These are phyloP conservation scores for Camellia sinensis DNA, from an alignment of 148 eudicot species.

Conservation along the genomic window DNA sequence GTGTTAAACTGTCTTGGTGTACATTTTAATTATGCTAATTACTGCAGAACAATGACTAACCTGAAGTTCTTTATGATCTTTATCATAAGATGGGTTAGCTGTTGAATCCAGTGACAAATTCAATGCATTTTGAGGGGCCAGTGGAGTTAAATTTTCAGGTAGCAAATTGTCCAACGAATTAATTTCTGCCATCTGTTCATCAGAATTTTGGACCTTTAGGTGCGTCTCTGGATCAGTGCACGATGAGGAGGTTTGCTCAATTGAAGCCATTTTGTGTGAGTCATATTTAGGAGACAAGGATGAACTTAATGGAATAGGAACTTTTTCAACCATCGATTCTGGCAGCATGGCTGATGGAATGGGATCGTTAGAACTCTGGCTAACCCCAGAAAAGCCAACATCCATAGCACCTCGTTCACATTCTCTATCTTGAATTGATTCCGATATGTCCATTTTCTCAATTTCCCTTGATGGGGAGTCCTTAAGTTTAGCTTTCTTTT, in stretches of 20 bases:
- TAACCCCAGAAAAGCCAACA: not conserved
- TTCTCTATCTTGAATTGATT: slow-evolving; percentile 14
- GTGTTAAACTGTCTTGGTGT: not conserved
- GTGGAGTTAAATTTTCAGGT: not conserved
- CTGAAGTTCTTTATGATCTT: not conserved
- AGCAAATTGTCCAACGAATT: not conserved
- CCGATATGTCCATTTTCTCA: slow-evolving; percentile 3
- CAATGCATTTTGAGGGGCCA: not conserved
- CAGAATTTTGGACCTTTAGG: not conserved
- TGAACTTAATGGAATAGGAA: slow-evolving; percentile 19
- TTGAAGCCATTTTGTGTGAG: slow-evolving; percentile 13
- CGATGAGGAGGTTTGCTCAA: slow-evolving; percentile 9
- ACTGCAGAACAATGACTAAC: not conserved
- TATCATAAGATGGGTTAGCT: not conserved
- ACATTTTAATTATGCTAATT: not conserved
- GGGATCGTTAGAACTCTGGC: slow-evolving; percentile 6
- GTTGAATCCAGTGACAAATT: not conserved
- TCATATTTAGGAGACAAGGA: slow-evolving; percentile 28
- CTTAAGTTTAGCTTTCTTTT: not conserved
- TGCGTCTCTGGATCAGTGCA: slow-evolving; percentile 2
- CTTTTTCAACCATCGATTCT: slow-evolving; percentile 18
- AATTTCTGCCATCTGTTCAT: not conserved
- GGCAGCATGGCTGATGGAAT: not conserved
- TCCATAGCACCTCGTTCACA: not conserved
- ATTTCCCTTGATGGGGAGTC: slow-evolving; percentile 6